phyloP scores from a whole-genome alignment of 768 basidiomycete species.

The Cyathus striatus region DNA sequence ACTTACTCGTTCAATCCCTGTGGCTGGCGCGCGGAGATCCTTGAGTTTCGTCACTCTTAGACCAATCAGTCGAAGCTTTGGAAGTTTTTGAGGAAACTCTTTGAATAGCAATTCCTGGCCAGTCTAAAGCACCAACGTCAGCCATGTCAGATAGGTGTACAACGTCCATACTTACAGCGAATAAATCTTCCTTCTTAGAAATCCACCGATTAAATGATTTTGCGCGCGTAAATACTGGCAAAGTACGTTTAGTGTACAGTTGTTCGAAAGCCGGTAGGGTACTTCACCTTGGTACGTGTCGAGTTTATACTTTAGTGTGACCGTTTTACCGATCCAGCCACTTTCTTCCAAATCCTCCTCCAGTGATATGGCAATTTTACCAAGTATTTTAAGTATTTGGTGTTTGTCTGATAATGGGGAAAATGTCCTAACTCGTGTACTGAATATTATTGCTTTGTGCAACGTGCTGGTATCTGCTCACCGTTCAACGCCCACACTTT shows the following conservation, averaged over 20 bases:
- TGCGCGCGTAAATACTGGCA: slow-evolving; percentile 72
- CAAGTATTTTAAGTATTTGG: slow-evolving; percentile 69
- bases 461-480: no score
- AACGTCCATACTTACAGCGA: slow-evolving; percentile 44
- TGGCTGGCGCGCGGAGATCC: slow-evolving; percentile 56
- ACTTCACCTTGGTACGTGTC: slow-evolving; percentile 76
- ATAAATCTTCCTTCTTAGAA: slow-evolving; percentile 73
- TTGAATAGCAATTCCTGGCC: slow-evolving; percentile 79
- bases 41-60: slow-evolving; percentile 85
- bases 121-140: slow-evolving; percentile 35
- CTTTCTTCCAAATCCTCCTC: slow-evolving; percentile 72
- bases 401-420: slow-evolving; percentile 57
- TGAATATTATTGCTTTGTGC: no score
- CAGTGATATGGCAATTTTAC: slow-evolving; percentile 77
- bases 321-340: slow-evolving; percentile 83
- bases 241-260: slow-evolving; percentile 1
- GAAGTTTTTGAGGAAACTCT: slow-evolving; percentile 73
- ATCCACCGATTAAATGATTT: slow-evolving; percentile 76
- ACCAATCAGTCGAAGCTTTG: slow-evolving; percentile 82
- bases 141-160: slow-evolving; percentile 2
- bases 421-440: slow-evolving; percentile 89
- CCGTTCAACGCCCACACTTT: slow-evolving; percentile 92
- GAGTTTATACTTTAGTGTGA: slow-evolving; percentile 91
- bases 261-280: background rate
- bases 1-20: slow-evolving; percentile 70